Base-by-base conservation (phyloP, 139 green algal genomes). In the Edaphochlamys debaryana region DNA sequence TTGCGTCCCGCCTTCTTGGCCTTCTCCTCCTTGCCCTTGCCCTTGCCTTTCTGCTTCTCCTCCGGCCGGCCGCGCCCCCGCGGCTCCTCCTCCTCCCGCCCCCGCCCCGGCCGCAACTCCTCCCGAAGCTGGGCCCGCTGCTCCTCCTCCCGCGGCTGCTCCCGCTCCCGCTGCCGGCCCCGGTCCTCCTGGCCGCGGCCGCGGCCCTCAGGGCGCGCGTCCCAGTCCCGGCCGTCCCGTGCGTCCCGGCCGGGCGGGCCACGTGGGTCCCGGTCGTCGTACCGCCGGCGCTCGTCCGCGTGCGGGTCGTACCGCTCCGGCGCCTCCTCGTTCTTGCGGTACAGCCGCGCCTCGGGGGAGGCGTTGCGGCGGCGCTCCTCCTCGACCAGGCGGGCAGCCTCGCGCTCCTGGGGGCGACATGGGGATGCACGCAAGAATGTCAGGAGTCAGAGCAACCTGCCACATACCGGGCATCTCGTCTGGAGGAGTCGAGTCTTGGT, bases 311-410 rank as follows among this genome's bases (percentile, higher is more conserved):
- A 75, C 42, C 76, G 70, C 25, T 82, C 76, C 1, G 76, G 76
- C 22, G 76, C 76, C 7, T 40, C 11, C 32, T 82, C 76, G 76
- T 82, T n/a, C 63, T 73, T 67, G 63, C 76, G 76, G 42, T 82
- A 82, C 41, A 82, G 13, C 13, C 76, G 76, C 7, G 76, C 63
- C 60, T 82, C 76, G 25, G 76, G 76, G 4, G 63, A 73, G 2
- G 62, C 63, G 45, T 82, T 82, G 42, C 76, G 76, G 5, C 76
- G 76, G 3, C 76, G 76, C 60, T 82, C 76, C 63, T 73, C 76
- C 60, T 82, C 76, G 4, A 41, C 75, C 11, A 58, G 38, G 2
- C 73, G 73, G 0, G 56, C 73, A 7, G 29, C 73, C 60, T 80
- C 54, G 38, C 73, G 73, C 37, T 80, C 73, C 73, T 80, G 38